Percentiles rank a stretch among this genome's conserved stretches.
These are phyloP conservation scores for Thuja plicata DNA, from an alignment of 83 land plant species.

Conservation along the genomic window DNA sequence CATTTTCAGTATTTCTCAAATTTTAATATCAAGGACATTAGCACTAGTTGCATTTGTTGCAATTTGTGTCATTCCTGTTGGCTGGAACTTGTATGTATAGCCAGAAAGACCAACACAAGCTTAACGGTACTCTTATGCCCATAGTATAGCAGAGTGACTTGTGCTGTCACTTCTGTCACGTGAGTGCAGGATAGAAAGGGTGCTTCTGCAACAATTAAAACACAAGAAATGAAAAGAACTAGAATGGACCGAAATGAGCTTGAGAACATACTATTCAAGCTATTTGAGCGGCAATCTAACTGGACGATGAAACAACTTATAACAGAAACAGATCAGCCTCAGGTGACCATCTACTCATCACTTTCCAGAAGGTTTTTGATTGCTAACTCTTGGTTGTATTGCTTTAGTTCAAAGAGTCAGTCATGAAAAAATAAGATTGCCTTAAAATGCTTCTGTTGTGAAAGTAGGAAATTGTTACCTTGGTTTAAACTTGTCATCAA, in stretches of 20 bases:
- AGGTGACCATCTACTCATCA: slow-evolving; percentile 43
- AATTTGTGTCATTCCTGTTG: not conserved
- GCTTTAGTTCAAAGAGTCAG: not conserved
- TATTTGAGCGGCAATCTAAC: slow-evolving; percentile 90
- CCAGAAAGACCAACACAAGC: slow-evolving; percentile 2
- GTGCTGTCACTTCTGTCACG: not conserved
- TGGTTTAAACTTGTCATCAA: not conserved
- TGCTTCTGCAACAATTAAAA: slow-evolving; percentile 42
- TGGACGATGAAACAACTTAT: slow-evolving; percentile 97
- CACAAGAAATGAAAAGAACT: slow-evolving; percentile 80
- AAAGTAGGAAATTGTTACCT: not conserved
- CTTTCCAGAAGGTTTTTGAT: not conserved
- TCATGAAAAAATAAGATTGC: not conserved
- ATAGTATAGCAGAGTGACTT: not conserved
- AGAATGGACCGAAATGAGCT: slow-evolving; percentile 86
- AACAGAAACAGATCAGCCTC: slow-evolving; percentile 94
- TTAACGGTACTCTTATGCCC: not conserved
- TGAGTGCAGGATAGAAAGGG: slow-evolving; percentile 76
- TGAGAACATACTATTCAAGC: slow-evolving; percentile 87
- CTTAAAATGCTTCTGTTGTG: too few species aligned
- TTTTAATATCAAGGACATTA: not conserved
- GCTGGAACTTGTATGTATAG: not conserved
- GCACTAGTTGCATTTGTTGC: not conserved
- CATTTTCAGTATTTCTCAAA: not conserved
- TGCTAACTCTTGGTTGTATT: not conserved